Conservation (phyloP, 2,329 filamentous ascomycete genomes). For the Akanthomyces dipterigenus region DNA sequence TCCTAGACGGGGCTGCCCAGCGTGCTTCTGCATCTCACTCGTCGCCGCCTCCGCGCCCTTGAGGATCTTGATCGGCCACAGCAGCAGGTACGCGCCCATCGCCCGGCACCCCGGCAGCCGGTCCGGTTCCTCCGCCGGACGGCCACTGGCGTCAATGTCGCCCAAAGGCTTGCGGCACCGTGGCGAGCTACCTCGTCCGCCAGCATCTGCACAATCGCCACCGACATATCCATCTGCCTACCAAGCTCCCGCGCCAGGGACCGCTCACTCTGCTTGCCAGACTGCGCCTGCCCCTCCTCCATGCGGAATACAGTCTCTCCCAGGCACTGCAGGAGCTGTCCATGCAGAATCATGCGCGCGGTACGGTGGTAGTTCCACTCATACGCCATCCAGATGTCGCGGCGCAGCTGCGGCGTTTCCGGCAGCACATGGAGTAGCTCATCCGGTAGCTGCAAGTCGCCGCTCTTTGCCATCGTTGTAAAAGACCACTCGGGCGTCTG, state of each 20-base stretch:
- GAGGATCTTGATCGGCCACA: conserved; percentile 32
- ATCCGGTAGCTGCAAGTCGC: not conserved
- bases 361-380: conserved; percentile 35
- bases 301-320: not conserved
- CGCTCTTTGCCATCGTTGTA: conserved; percentile 14
- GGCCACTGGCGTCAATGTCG: conserved; percentile 20
- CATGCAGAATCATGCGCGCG: conserved; percentile 29
- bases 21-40: conserved; percentile 22
- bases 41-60: conserved; percentile 21
- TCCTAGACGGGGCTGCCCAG: conserved; percentile 25
- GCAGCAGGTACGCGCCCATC: conserved; percentile 31
- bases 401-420: conserved; percentile 26
- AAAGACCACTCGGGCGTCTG: conserved; percentile 28
- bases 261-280: too few species aligned
- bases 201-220: conserved; percentile 21
- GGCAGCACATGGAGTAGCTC: conserved; percentile 14
- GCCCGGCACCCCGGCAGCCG: conserved; percentile 23
- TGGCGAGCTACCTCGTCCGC: conserved; percentile 28
- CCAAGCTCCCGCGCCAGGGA: not conserved
- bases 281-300: too few species aligned
- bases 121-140: conserved; percentile 12
- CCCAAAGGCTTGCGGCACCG: conserved; percentile 31
- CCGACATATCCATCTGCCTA: conserved; percentile 14
- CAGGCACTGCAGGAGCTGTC: conserved; percentile 27
- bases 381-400: conserved; percentile 34